phyloP scores from a whole-genome alignment of 768 basidiomycete species.

The Amanita phalloides region DNA sequence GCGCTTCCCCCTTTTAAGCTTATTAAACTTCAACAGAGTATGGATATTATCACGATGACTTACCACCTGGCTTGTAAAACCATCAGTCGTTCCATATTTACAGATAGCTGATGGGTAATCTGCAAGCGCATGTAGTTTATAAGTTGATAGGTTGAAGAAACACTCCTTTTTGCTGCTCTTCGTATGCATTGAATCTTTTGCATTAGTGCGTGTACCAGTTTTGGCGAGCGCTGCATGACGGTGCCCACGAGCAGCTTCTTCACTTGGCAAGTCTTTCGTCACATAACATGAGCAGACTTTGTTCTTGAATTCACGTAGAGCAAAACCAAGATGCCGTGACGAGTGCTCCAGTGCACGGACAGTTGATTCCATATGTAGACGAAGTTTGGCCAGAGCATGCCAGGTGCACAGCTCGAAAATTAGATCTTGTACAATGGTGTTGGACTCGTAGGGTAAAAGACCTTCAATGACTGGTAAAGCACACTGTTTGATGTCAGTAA shows the following conservation, averaged over 20 bases:
- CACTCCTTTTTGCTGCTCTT: not conserved
- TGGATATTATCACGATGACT: not conserved
- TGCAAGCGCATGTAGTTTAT: conserved; percentile 19
- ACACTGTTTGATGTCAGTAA: conserved; percentile 10
- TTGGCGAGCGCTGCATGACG: not conserved
- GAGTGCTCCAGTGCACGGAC: conserved; percentile 16
- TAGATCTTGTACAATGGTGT: conserved; percentile 16
- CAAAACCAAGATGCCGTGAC: conserved; percentile 17
- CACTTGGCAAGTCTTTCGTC: conserved; percentile 15
- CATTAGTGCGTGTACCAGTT: not conserved
- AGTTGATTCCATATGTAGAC: conserved; percentile 8
- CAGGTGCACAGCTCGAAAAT: conserved; percentile 21
- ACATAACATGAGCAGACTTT: conserved; percentile 9
- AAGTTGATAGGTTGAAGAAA: conserved; percentile 13
- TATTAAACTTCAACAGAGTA: not conserved
- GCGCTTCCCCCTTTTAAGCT: no score
- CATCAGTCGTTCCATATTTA: conserved; percentile 18
- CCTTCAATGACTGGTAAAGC: conserved; percentile 24
- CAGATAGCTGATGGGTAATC: conserved; percentile 15
- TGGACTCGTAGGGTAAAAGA: conserved; percentile 19
- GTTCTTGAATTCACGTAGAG: conserved; percentile 14
- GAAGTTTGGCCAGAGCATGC: conserved; percentile 27
- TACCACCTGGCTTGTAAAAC: conserved; percentile 21
- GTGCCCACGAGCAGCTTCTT: conserved; percentile 13
- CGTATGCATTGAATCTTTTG: not conserved